Conservation (phyloP, 1,284 basidiomycete species). For the Sporisorium reilianum region DNA sequence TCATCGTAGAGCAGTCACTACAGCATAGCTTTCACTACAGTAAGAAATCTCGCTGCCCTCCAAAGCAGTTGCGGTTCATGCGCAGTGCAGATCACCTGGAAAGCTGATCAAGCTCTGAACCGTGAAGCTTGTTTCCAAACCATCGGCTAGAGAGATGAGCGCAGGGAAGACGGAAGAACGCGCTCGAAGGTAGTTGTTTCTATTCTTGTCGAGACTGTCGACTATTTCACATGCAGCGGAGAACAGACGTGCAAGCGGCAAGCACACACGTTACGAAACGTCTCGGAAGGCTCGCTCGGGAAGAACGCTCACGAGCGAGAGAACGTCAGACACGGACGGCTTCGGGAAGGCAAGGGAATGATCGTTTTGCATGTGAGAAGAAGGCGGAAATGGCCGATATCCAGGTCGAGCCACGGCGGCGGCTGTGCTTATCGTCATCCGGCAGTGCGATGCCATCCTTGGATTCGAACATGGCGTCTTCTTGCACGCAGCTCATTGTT, state of each 20-base stretch:
- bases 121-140: not conserved
- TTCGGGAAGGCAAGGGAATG: not conserved
- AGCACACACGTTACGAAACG: too few species aligned
- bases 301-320: not conserved
- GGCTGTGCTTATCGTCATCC: constrained; percentile 6
- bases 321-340: not conserved
- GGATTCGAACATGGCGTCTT: constrained; percentile 2
- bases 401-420: not conserved
- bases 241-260: too few species aligned
- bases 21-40: too few species aligned
- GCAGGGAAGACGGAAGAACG: not conserved
- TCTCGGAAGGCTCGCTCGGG: too few species aligned
- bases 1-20: not conserved
- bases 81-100: constrained; percentile 23
- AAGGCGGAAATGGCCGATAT: not conserved
- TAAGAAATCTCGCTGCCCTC: too few species aligned
- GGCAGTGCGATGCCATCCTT: not conserved
- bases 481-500: not conserved
- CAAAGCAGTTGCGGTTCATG: constrained; percentile 11
- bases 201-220: constrained; percentile 16
- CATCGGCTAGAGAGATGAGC: not conserved
- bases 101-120: not conserved
- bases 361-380: constrained; percentile 8
- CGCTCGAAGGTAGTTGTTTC: constrained; percentile 4
- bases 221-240: constrained; percentile 27